Evolutionary conservation across 192 early-diverging fungal species (phyloP), one percentile per base, ranked within the genome.

Genomic region (Mortierella antarctica): DNA sequence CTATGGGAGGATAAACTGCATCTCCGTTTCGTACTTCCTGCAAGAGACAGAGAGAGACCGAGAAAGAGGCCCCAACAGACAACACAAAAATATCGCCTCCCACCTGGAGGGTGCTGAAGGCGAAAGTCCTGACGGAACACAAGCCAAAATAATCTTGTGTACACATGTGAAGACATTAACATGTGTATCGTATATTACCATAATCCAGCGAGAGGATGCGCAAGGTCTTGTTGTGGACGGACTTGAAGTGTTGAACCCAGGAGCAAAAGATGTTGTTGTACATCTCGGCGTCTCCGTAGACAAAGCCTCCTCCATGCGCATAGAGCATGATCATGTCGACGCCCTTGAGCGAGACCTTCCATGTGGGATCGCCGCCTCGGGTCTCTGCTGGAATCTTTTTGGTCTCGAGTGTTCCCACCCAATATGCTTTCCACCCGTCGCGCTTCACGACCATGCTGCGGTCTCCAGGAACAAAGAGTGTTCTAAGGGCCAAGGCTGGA

Each of bases 241-340:
- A 63, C 57, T 80, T 71, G 42, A 80, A 80, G 60, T 80, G 77
- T 13, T 80, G 20, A 6, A 80, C 77, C 77, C 77, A 80, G 5
- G 77, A 80, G 50, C 77, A 80, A 62, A 80, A 72, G 59, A 80
- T 80, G 46, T 80, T 80, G 65, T 80, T 80, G n/a, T 80, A 80
- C 77, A 80, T 80, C 70, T 80, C 77, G 15, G 77, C 77, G 53
- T 80, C 77, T 12, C 77, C 77, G 68, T 72, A 80, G 52, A 80
- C 77, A 51, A 80, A 80, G 6, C 77, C 77, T 17, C 77, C 77
- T 40, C 77, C 77, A 62, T 80, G 77, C 7, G 77, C 77, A 45
- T 80, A 80, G 11, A 80, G 40, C 64, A 80, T 70, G 41, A 80
- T 80, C 5, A 80, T 72, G 10, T 80, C 77, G 0, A 72, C 77